Evolutionary conservation across 2,329 filamentous ascomycete genomes (phyloP), one percentile per base, ranked within the genome.

Genomic region (Phialophora verrucosa): DNA sequence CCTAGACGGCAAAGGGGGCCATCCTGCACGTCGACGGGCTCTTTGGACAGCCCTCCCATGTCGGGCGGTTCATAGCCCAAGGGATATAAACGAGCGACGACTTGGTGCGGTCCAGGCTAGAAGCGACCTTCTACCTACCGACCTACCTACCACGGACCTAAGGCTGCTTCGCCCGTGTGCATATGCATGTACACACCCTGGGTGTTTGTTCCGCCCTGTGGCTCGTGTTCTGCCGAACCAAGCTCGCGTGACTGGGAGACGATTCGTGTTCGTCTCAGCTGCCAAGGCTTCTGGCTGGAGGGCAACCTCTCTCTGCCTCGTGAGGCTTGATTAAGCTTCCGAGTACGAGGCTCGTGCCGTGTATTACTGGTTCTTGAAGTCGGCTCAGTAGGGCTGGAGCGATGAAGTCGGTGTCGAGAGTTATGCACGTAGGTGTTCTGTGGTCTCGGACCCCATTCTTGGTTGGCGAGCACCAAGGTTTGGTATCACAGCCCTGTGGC

Each of bases 191-290:
- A n/a, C n/a, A n/a, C 14, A 25, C 20, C 23, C 4, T 7, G 25
- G 25, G 1, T 27, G 11, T 51, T 2, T 44, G 6, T 44, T 29
- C 29, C n/a, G 25, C 7, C 25, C n/a, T 12, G 6, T 54, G 51
- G 53, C 29, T 31, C 53, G 29, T 27, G 20, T 29, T 53, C 8
- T 53, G 23, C 6, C 23, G 49, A 14, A 14, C 2, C 23, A 53
- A 53, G 49, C 49, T 27, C 20, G 20, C 20, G 3, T 29, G 23
- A 27, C 23, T 53, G 2, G 38, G 38, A 20, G 17, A 20, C 23
- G 1, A 8, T n/a, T 55, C 53, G 53, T 55, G 53, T 55, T 35
- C 29, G 53, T 25, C 14, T 55, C 53, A 55, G 53, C 53, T 55
- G 53, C 53, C 53, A 55, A 55, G 53, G 4, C n/a, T 35, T 20